Conservation (phyloP, 2,329 filamentous ascomycete species). For the Parastagonospora nodorum region DNA sequence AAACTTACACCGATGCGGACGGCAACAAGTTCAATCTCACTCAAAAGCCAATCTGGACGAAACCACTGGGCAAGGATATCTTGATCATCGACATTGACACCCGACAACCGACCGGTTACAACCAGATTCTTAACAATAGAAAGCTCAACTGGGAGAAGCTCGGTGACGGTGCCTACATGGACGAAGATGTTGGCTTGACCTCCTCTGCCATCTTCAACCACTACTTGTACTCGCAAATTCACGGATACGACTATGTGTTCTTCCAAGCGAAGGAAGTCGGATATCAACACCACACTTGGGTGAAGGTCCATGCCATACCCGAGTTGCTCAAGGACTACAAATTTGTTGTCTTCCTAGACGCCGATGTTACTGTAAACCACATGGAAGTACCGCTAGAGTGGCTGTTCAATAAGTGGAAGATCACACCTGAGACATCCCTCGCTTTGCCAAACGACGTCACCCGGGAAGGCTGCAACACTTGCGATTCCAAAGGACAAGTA, state of each 20-base stretch:
- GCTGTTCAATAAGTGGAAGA: slow-evolving; percentile 54
- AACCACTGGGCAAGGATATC: not conserved
- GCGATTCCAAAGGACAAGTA: slow-evolving; percentile 38
- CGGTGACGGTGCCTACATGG: not conserved
- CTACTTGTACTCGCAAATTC: slow-evolving; percentile 38
- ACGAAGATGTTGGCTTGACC: not conserved
- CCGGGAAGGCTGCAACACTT: slow-evolving; percentile 24
- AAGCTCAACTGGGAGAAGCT: not conserved
- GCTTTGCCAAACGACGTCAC: slow-evolving; percentile 47
- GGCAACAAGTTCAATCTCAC: not conserved
- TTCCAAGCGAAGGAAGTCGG: slow-evolving; percentile 42
- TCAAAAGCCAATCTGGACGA: not conserved
- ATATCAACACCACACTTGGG: slow-evolving; percentile 49
- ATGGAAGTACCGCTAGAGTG: slow-evolving; percentile 53
- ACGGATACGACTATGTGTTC: slow-evolving; percentile 53
- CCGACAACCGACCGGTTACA: not conserved
- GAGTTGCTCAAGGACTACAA: slow-evolving; percentile 47
- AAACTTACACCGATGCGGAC: not conserved
- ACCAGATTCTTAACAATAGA: not conserved
- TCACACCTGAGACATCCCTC: slow-evolving; percentile 46
- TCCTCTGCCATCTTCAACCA: not conserved
- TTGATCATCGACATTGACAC: not conserved
- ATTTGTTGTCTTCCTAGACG: slow-evolving; percentile 52
- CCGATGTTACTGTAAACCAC: slow-evolving; percentile 50
- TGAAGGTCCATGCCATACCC: slow-evolving; percentile 47